These are phyloP conservation scores for Penicillium sp. DNA, from an alignment of 2,329 filamentous ascomycete genomes.

Conservation along the genomic window DNA sequence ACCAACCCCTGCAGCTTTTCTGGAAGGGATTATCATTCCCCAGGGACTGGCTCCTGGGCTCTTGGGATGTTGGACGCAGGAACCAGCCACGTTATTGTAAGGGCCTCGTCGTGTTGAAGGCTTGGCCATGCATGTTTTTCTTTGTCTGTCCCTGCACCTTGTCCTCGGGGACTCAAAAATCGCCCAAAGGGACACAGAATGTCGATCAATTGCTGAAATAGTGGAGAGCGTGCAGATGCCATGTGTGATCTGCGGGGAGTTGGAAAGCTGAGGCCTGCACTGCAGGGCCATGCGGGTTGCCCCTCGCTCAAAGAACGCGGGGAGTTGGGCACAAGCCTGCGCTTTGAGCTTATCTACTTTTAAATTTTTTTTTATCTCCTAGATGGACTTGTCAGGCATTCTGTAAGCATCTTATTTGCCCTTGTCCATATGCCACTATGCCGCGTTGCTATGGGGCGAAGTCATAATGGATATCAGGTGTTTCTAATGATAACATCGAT, in stretches of 20 bases:
- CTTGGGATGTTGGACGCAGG: slow-evolving; percentile 15
- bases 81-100: slow-evolving; percentile 17
- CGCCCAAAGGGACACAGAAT: neutral
- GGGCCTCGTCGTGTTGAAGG: neutral
- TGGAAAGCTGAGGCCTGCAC: neutral
- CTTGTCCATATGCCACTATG: neutral
- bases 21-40: neutral
- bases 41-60: neutral
- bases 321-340: neutral
- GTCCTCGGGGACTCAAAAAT: neutral
- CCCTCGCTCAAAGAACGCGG: neutral
- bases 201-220: neutral
- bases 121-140: slow-evolving; percentile 7
- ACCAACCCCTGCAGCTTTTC: neutral
- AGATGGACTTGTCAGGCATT: neutral
- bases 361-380: neutral
- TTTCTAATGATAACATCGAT: neutral
- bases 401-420: neutral
- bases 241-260: neutral
- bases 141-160: slow-evolving; percentile 1
- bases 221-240: neutral
- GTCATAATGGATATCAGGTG: neutral
- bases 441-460: neutral
- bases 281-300: neutral
- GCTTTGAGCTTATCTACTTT: slow-evolving; percentile 8